phyloP scores from a whole-genome alignment of 768 basidiomycete genomes.

The Tulasnella sp. region DNA sequence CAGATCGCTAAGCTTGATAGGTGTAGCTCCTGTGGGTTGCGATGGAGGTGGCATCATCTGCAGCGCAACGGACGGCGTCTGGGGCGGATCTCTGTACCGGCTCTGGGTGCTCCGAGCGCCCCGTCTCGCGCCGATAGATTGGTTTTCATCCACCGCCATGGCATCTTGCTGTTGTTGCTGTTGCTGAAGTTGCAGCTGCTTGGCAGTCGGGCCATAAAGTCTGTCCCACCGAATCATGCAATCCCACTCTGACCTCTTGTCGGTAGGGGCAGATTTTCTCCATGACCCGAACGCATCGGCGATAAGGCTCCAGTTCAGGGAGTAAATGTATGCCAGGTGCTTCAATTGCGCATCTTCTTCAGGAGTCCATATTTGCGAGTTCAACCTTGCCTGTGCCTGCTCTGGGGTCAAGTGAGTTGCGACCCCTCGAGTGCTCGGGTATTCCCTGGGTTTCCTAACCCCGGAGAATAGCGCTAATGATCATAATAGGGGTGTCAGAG shows the following conservation, averaged over 20 bases:
- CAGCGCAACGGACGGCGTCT: neutral
- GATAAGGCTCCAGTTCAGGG: constrained; percentile 34
- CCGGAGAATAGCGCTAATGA: constrained; percentile 9
- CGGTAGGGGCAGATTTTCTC: constrained; percentile 28
- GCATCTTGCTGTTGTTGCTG: neutral
- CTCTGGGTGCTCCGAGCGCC: neutral
- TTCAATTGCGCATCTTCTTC: constrained; percentile 31
- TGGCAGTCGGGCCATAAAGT: neutral
- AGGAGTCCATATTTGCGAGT: constrained; percentile 15
- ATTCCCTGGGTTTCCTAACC: constrained; percentile 1
- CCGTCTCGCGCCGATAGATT: neutral
- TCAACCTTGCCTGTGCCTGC: constrained; percentile 6
- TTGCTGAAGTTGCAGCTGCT: neutral
- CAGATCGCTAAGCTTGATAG: neutral
- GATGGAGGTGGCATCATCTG: constrained; percentile 13
- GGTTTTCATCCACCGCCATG: constrained; percentile 2
- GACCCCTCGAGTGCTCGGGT: neutral
- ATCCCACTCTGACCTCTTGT: constrained; percentile 32
- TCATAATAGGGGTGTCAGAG: neutral
- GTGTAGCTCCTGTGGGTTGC: neutral
- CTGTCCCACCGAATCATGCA: constrained; percentile 32
- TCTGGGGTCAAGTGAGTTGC: constrained; percentile 5
- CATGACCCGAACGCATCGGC: constrained; percentile 35
- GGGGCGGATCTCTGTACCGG: constrained; percentile 2
- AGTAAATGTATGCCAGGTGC: constrained; percentile 28